Evolutionary conservation across 1,284 basidiomycete species (phyloP), one percentile per base, ranked within the genome.

Genomic region (Meripilus lineatus): DNA sequence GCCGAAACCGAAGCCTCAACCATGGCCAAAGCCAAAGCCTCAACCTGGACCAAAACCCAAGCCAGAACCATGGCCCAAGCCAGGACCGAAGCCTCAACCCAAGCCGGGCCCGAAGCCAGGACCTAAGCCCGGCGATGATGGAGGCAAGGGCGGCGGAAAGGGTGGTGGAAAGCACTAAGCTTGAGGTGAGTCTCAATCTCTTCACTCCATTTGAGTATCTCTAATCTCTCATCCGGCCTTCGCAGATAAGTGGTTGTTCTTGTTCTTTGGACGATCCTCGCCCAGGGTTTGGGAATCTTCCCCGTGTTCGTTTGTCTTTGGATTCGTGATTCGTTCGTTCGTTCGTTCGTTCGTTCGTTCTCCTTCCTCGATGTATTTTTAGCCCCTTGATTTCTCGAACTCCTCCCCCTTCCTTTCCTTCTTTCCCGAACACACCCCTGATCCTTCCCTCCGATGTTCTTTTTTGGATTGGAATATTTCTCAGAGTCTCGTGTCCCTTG

Each of bases 1-100:
- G 22, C 21, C 20, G 17, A 26, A 40, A 14, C 23, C 38, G 32
- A 33, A 42, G 25, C 18, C 30, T n/a, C 33, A 38, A 17, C 17
- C 36, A 22, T 30, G 21, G 21, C 24, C 41, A 24, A 32, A 41
- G 42, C 23, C 34, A 14, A 36, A 38, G 24, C 33, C 33, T 21
- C 20, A 5, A 33, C 14, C 28, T 4, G 40, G 23, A 21, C 28
- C 22, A 22, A 45, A 33, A 11, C 32, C 40, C 1, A 38, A 20
- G 1, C 23, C 45, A 34, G 38, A 18, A 26, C 41, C 28, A 30
- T 17, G 5, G 20, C 22, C 26, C 10, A 34, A 26, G 36, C 26
- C 30, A n/a, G 32, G 28, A 20, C 25, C 34, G 23, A 32, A 35
- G 32, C 22, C 7, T 22, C 25, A 22, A 5, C 23, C 26, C 26